Conservation (phyloP, 2,329 filamentous ascomycete genomes). For the Neofusicoccum umdonicola region DNA sequence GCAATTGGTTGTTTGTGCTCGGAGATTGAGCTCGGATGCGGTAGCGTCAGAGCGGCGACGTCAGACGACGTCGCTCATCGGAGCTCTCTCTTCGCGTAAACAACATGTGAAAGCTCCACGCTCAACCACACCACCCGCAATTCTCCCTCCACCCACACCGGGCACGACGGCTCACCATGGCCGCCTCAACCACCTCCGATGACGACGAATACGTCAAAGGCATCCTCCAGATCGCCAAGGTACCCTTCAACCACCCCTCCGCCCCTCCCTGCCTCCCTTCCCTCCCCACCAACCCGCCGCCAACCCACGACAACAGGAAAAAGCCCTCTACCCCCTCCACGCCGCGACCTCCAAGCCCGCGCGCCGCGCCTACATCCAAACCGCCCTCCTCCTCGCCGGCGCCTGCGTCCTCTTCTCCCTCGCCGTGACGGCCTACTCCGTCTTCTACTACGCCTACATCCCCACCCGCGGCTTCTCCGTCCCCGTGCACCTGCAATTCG, state of each 20-base stretch:
- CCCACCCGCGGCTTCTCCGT: conserved; percentile 62
- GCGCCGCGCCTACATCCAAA: conserved; percentile 63
- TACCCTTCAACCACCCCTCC: not conserved
- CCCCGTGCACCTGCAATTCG: conserved; percentile 66
- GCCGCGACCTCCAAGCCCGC: conserved; percentile 60
- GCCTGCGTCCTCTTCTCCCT: conserved; percentile 56
- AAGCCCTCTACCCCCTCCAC: conserved; percentile 53
- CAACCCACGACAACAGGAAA: conserved; percentile 42
- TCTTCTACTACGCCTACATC: conserved; percentile 69
- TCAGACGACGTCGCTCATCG: not conserved
- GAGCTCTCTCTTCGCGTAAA: not conserved
- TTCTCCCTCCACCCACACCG: not conserved
- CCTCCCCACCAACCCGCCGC: not conserved
- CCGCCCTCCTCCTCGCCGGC: conserved; percentile 52
- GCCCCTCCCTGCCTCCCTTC: not conserved
- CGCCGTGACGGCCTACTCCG: conserved; percentile 59
- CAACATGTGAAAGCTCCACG: conserved; percentile 11
- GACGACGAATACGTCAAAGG: conserved; percentile 14
- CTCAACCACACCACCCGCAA: not conserved
- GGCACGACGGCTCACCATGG: not conserved
- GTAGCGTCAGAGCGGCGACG: not conserved
- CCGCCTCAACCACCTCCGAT: conserved; percentile 4
- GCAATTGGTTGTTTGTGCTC: not conserved
- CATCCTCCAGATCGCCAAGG: conserved; percentile 15
- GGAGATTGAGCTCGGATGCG: not conserved